phyloP scores from a whole-genome alignment of 495 filamentous ascomycete genomes.

The Xylaria sp. region DNA sequence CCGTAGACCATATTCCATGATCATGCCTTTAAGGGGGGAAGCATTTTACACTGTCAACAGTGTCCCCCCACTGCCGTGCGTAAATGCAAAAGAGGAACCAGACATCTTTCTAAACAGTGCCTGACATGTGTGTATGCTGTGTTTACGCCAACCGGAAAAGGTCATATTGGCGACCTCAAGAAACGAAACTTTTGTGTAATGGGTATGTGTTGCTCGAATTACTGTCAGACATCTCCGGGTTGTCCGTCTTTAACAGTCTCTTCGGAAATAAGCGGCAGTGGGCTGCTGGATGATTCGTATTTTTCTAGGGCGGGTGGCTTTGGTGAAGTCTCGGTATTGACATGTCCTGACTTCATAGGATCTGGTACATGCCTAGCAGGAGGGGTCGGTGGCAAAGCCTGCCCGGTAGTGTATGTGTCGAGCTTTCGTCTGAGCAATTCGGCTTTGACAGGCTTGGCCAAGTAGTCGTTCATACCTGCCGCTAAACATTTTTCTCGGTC shows the following conservation, averaged over 20 bases:
- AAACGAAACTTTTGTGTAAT: background rate
- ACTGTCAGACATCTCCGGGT: background rate
- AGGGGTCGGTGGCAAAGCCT: conserved; percentile 38
- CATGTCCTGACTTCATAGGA: conserved; percentile 26
- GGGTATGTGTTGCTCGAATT: background rate
- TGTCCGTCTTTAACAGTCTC: background rate
- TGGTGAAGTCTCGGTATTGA: conserved; percentile 22
- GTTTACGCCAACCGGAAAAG: background rate
- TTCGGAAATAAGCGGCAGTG: background rate
- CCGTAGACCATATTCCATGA: conserved; percentile 1
- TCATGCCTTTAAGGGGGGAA: background rate
- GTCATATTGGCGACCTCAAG: background rate
- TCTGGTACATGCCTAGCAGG: conserved; percentile 28
- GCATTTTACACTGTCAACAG: background rate
- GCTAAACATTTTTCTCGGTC: conserved; percentile 91
- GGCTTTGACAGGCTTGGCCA: conserved; percentile 86
- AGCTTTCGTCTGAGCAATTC: conserved; percentile 77
- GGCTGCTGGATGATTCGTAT: conserved; percentile 14
- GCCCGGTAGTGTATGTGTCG: conserved; percentile 63
- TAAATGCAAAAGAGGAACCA: background rate
- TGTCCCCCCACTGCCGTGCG: background rate
- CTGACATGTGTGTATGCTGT: background rate
- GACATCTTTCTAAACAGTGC: background rate
- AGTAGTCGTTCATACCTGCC: conserved; percentile 94
- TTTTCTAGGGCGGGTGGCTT: conserved; percentile 23